A percentile compares a stretch with the other conserved stretches of the same genome.
phyloP scores from a whole-genome alignment of 192 early-diverging fungal genomes.

The Coemansia sp. region DNA sequence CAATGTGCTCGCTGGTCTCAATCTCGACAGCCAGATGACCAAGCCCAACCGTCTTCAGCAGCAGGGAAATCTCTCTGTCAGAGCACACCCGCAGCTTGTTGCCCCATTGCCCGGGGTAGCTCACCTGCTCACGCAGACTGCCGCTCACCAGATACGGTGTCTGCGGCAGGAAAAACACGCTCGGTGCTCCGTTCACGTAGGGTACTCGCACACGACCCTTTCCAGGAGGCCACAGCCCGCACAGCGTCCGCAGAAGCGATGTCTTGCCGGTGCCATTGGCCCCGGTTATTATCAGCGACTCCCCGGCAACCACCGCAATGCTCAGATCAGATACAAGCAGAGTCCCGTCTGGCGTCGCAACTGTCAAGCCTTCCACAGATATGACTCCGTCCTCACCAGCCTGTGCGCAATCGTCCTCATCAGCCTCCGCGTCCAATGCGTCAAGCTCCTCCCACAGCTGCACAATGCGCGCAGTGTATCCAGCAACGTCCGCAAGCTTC shows the following conservation, averaged over 20 bases:
- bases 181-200: slow-evolving; percentile 8
- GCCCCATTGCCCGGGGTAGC: slow-evolving; percentile 57
- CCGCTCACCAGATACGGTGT: slow-evolving; percentile 63
- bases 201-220: slow-evolving; percentile 55
- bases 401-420: neutral
- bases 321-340: slow-evolving; percentile 50
- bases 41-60: slow-evolving; percentile 31
- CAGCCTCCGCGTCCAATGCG: slow-evolving; percentile 5
- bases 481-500: slow-evolving; percentile 73
- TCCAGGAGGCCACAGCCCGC: slow-evolving; percentile 69
- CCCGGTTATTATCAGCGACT: slow-evolving; percentile 67
- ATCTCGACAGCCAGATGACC: slow-evolving; percentile 25
- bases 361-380: slow-evolving; percentile 17
- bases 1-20: neutral
- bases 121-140: slow-evolving; percentile 65
- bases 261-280: slow-evolving; percentile 87
- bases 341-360: slow-evolving; percentile 25
- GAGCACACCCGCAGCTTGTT: slow-evolving; percentile 18
- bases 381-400: slow-evolving; percentile 5
- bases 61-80: slow-evolving; percentile 22
- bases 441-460: slow-evolving; percentile 78
- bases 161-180: slow-evolving; percentile 72
- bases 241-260: slow-evolving; percentile 72
- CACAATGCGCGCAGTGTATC: slow-evolving; percentile 78
- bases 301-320: slow-evolving; percentile 54